Evolutionary conservation across 257 asterid species (phyloP).

Genomic region (Solanum dulcamara): DNA sequence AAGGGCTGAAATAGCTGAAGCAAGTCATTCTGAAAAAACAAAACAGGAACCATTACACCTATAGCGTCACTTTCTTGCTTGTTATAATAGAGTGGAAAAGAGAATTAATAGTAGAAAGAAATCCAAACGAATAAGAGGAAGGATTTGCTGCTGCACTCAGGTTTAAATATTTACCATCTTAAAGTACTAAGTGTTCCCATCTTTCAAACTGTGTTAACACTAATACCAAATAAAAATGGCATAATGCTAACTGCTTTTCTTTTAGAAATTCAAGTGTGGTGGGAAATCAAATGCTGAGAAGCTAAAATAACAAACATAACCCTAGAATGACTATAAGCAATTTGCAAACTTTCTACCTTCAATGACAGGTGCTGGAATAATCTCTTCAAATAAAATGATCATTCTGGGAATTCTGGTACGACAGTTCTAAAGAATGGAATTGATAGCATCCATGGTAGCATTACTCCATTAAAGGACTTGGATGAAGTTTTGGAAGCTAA

Average conservation of each 20-base stretch:
- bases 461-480: background rate
- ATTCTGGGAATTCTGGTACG: background rate
- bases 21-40: constrained; percentile 67
- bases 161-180: background rate
- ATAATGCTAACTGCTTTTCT: background rate
- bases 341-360: background rate
- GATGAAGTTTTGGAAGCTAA: background rate
- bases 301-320: background rate
- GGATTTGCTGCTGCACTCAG: background rate
- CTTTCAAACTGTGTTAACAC: background rate
- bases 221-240: background rate
- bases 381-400: background rate
- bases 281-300: background rate
- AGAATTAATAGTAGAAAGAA: background rate
- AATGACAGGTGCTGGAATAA: background rate
- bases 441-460: background rate
- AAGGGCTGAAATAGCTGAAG: constrained; percentile 98
- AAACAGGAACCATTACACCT: background rate
- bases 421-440: background rate
- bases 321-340: background rate
- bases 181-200: background rate
- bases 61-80: background rate
- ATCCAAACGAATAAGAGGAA: background rate
- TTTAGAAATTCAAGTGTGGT: background rate
- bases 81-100: background rate